phyloP scores from a whole-genome alignment of 192 early-diverging fungal genomes.

The Umbelopsis isabellina region DNA sequence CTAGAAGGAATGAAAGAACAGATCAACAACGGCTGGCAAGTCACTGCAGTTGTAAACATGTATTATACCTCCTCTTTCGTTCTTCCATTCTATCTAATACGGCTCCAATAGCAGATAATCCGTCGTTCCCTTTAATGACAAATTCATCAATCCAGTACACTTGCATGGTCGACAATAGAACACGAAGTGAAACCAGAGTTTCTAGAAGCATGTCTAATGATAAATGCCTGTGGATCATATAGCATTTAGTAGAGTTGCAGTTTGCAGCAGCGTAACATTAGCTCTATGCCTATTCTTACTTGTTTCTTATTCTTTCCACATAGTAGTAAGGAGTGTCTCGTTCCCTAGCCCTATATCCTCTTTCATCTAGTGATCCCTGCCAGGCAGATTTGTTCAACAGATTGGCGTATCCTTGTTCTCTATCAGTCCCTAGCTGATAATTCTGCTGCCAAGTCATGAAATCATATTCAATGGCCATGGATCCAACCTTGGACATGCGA shows the following conservation, averaged over 20 bases:
- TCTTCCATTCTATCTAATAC: constrained; percentile 49
- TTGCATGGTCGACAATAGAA: constrained; percentile 47
- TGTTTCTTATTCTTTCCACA: constrained; percentile 36
- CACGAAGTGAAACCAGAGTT: constrained; percentile 44
- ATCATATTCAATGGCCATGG: constrained; percentile 10
- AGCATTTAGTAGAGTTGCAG: not conserved
- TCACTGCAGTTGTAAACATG: not conserved
- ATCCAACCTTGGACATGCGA: constrained; percentile 6
- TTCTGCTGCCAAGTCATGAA: constrained; percentile 18
- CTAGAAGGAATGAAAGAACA: constrained; percentile 14
- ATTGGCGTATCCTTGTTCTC: not conserved
- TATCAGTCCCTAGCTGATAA: not conserved
- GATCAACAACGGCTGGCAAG: not conserved
- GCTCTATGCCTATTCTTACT: constrained; percentile 12
- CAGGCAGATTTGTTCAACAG: constrained; percentile 2
- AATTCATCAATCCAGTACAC: constrained; percentile 56
- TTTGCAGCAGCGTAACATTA: not conserved
- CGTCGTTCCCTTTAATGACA: constrained; percentile 41
- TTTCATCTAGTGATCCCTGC: not conserved
- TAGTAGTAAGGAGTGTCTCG: constrained; percentile 38
- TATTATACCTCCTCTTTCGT: constrained; percentile 43
- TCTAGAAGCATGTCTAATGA: constrained; percentile 45
- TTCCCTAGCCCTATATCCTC: constrained; percentile 21
- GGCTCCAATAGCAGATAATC: constrained; percentile 53
- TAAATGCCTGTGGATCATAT: constrained; percentile 31